phyloP scores from a whole-genome alignment of 306 rosid species.

The Casuarina equisetifolia region DNA sequence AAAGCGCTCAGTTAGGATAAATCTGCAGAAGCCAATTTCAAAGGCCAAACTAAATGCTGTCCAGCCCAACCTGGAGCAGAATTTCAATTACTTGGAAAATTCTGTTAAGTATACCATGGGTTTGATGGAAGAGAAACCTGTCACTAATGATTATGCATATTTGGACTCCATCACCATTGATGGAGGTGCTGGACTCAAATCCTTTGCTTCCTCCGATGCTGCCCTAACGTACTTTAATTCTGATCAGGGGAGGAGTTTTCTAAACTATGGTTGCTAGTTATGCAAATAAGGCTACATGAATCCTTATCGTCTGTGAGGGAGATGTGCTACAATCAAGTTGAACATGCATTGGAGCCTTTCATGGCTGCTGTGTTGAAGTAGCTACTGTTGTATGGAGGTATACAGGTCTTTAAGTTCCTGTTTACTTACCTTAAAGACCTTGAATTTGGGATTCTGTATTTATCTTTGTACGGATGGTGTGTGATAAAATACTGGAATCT shows the following conservation, averaged over 20 bases:
- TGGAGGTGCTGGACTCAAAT: slow-evolving; percentile 32
- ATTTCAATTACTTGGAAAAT: slow-evolving; percentile 33
- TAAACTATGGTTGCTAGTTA: slow-evolving; percentile 41
- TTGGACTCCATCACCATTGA: slow-evolving; percentile 38
- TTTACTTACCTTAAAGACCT: slow-evolving; percentile 30
- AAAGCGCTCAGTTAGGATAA: slow-evolving; percentile 46
- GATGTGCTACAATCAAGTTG: slow-evolving; percentile 33
- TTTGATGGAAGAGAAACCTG: slow-evolving; percentile 73
- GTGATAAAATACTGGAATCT: slow-evolving; percentile 38
- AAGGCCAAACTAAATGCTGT: slow-evolving; percentile 38
- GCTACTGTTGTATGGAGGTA: slow-evolving; percentile 43
- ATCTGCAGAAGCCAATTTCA: slow-evolving; percentile 34
- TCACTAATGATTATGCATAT: slow-evolving; percentile 46
- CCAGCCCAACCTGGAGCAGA: slow-evolving; percentile 48
- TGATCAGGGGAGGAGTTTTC: slow-evolving; percentile 73
- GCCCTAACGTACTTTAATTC: slow-evolving; percentile 52
- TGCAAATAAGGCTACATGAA: slow-evolving; percentile 94
- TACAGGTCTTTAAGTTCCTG: slow-evolving; percentile 39
- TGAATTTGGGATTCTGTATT: slow-evolving; percentile 39
- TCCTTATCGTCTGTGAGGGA: slow-evolving; percentile 36
- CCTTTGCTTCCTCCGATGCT: slow-evolving; percentile 37
- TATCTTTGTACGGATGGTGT: slow-evolving; percentile 51
- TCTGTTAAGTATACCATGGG: slow-evolving; percentile 44
- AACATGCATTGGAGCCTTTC: slow-evolving; percentile 32
- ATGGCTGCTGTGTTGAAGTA: slow-evolving; percentile 45